Conservation (phyloP, 495 filamentous ascomycete species). For the Podospora australis region DNA sequence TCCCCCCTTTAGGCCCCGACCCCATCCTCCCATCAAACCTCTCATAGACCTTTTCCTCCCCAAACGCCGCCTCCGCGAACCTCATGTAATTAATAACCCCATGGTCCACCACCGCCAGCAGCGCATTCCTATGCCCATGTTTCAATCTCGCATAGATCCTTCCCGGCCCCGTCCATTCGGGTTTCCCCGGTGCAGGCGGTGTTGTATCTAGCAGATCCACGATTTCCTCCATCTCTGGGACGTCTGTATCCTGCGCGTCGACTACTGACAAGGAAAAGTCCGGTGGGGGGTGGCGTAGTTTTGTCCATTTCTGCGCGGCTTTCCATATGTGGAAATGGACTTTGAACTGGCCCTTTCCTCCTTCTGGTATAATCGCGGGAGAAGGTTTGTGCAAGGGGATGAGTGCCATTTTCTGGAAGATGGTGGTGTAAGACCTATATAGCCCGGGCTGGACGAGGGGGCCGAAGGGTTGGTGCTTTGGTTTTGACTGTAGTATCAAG, state of each 20-base stretch:
- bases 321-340: slow-evolving; percentile 78
- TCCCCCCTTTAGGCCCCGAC: slow-evolving; percentile 34
- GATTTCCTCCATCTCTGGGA: slow-evolving; percentile 69
- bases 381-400: slow-evolving; percentile 61
- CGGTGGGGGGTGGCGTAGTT: slow-evolving; percentile 64
- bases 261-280: slow-evolving; percentile 80
- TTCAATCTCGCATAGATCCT: slow-evolving; percentile 62
- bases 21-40: slow-evolving; percentile 32
- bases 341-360: slow-evolving; percentile 54
- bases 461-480: slow-evolving; percentile 38
- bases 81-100: slow-evolving; percentile 84
- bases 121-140: slow-evolving; percentile 75
- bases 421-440: slow-evolving; percentile 70
- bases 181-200: slow-evolving; percentile 55
- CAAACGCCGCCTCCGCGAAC: slow-evolving; percentile 73
- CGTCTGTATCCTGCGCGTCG: slow-evolving; percentile 59
- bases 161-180: slow-evolving; percentile 41
- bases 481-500: slow-evolving; percentile 23
- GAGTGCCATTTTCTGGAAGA: slow-evolving; percentile 71
- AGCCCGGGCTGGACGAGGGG: slow-evolving; percentile 70
- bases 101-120: slow-evolving; percentile 82
- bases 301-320: slow-evolving; percentile 56
- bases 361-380: slow-evolving; percentile 6
- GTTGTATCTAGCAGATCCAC: slow-evolving; percentile 59
- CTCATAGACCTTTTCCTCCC: slow-evolving; percentile 63